Conservation (phyloP, 2,329 filamentous ascomycete species). For the Neopestalotiopsis sp. region DNA sequence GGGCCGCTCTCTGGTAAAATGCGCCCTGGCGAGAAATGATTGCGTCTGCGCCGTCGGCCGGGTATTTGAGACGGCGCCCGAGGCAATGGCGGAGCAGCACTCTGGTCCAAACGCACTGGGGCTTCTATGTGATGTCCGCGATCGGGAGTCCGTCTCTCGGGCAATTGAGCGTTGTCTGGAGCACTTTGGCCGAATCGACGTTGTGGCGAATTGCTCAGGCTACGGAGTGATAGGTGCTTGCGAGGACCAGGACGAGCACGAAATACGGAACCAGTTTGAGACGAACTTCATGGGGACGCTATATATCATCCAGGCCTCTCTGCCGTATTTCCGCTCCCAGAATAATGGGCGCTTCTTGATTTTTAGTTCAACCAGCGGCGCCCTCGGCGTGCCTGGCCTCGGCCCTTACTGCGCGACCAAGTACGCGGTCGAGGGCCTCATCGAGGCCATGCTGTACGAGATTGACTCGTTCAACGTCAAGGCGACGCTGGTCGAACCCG, state of each 20-base stretch:
- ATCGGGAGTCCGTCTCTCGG: slow-evolving; percentile 75
- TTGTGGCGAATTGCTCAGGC: slow-evolving; percentile 92
- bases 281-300: slow-evolving; percentile 97
- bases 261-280: slow-evolving; percentile 94
- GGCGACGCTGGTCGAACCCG: slow-evolving; percentile 90
- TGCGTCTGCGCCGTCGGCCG: slow-evolving; percentile 86
- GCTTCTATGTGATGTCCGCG: slow-evolving; percentile 88
- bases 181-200: slow-evolving; percentile 82
- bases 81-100: slow-evolving; percentile 75
- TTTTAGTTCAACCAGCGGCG: slow-evolving; percentile 90
- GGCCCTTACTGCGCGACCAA: slow-evolving; percentile 97
- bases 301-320: slow-evolving; percentile 87
- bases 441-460: slow-evolving; percentile 97
- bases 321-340: slow-evolving; percentile 86
- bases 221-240: slow-evolving; percentile 96
- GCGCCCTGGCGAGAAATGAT: slow-evolving; percentile 80
- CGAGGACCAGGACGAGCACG: slow-evolving; percentile 95
- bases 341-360: slow-evolving; percentile 84
- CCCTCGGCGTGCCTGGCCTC: slow-evolving; percentile 89
- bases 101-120: slow-evolving; percentile 69
- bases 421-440: slow-evolving; percentile 93
- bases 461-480: slow-evolving; percentile 91
- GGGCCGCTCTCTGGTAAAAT: slow-evolving; percentile 87
- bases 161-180: slow-evolving; percentile 74
- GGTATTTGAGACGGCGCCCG: slow-evolving; percentile 75